phyloP scores from a whole-genome alignment of 768 basidiomycete genomes.

The Ephemerocybe angulata region DNA sequence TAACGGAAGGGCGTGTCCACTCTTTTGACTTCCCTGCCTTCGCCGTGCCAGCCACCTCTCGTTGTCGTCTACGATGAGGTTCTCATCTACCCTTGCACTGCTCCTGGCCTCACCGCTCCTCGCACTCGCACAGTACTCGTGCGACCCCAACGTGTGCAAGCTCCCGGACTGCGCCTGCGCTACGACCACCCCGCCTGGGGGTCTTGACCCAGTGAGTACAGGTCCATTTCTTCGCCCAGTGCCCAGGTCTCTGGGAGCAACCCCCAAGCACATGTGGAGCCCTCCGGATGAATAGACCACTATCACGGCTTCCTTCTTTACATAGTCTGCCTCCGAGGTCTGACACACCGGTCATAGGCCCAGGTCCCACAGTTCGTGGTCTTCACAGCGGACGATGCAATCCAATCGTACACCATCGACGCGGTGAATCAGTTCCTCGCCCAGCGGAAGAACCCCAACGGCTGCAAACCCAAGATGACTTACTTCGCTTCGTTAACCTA shows the following conservation, averaged over 20 bases:
- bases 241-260: neutral
- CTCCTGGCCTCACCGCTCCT: constrained; percentile 30
- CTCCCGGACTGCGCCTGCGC: constrained; percentile 73
- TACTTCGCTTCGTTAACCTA: constrained; percentile 70
- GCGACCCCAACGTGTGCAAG: constrained; percentile 60
- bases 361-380: constrained; percentile 66
- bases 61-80: constrained; percentile 14
- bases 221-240: neutral
- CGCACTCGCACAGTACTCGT: constrained; percentile 57
- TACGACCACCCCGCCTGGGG: constrained; percentile 69
- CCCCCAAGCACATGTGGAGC: no score
- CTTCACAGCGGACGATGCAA: constrained; percentile 73
- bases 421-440: constrained; percentile 72
- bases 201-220: constrained; percentile 53
- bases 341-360: constrained; percentile 28
- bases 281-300: no score
- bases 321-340: neutral
- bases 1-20: neutral
- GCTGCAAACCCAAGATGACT: constrained; percentile 71
- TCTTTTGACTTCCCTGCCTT: neutral
- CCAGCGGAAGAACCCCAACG: constrained; percentile 72
- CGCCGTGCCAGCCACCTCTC: neutral
- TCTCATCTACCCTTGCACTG: constrained; percentile 13
- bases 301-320: neutral
- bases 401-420: constrained; percentile 74